Evolutionary conservation across 257 asterid genomes (phyloP), one percentile per base, ranked within the genome.

Genomic region (Solanum sejunctum): DNA sequence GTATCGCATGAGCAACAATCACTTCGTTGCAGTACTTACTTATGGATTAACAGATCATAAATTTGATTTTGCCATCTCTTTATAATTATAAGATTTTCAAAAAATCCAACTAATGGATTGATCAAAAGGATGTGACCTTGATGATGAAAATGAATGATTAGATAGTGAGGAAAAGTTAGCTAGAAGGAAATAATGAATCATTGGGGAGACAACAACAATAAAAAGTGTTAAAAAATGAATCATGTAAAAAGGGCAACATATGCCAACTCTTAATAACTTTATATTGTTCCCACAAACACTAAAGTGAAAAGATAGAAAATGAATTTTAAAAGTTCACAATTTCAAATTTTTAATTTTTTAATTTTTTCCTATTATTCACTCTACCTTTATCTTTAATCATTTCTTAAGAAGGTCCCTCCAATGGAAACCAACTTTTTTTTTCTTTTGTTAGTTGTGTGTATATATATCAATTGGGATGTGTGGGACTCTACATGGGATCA

Each of bases 61-160:
- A 10, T 67, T 32, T 69, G 7, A 73, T 47, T 45, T 73, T 45
- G 3, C 15, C n/a, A 45, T 2, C n/a, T 47, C n/a, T 23, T 63
- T 23, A 63, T 63, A 63, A 32, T 12, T n/a, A 41, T 9, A 20
- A 4, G 41, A 2, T 2, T 2, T 7, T 2, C 1, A 12, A 6
- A 10, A 71, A 10, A 13, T 9, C 12, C 81, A 75, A 23, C 21
- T 73, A 73, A 21, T 47, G 1, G 7, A 17, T 77, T 51, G 82
- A 77, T 77, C 47, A 77, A 15, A 49, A n/a, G 86, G 64, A 71
- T 81, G 78, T 87, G 91, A 85, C 58, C 82, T 36, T 77, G 67
- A 89, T 89, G 85, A 85, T 89, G 85, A 70, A 49, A 11, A 80
- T 67, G 26, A 49, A 84, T 64, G 39, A 80, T 80, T 84, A 26